Conservation (phyloP, 2,329 filamentous ascomycete genomes). For the Endoconidiophora laricicola region DNA sequence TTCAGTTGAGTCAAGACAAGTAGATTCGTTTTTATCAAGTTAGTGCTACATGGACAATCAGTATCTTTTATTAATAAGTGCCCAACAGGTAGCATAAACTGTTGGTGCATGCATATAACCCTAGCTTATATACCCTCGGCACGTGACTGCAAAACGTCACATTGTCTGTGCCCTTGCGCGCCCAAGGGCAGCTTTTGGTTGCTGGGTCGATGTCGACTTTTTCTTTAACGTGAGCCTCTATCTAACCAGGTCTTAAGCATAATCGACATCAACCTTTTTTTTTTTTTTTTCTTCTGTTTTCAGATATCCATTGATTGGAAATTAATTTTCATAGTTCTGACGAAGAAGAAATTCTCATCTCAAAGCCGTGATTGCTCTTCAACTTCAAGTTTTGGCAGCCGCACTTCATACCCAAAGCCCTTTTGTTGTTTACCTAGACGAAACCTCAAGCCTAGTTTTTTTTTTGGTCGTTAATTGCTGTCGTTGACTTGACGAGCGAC, state of each 20-base stretch:
- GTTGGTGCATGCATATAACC: not conserved
- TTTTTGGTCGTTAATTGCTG: not conserved
- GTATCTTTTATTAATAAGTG: not conserved
- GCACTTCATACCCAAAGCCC: too few relatives aligned
- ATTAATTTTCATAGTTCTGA: not conserved
- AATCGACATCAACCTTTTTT: not conserved
- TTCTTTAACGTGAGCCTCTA: not conserved
- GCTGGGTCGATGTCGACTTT: slow-evolving; percentile 6
- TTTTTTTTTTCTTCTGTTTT: not conserved
- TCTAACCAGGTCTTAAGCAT: not conserved
- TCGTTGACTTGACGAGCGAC: not conserved
- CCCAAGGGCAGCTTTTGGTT: slow-evolving; percentile 2
- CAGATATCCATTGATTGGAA: not conserved
- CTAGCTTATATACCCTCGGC: not conserved
- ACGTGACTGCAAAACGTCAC: slow-evolving; percentile 1
- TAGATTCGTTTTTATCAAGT: not conserved
- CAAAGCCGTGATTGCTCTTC: not conserved
- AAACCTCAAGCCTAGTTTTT: not conserved
- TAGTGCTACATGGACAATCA: not conserved
- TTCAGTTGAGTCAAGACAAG: not conserved
- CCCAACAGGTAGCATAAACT: not conserved
- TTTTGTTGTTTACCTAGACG: too few relatives aligned
- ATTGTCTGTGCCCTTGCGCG: not conserved
- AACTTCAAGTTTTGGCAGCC: too few relatives aligned
- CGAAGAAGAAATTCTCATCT: not conserved